Evolutionary conservation across 768 basidiomycete species (phyloP), one percentile per base, ranked within the genome.

Genomic region (Macrocybe gigantea): DNA sequence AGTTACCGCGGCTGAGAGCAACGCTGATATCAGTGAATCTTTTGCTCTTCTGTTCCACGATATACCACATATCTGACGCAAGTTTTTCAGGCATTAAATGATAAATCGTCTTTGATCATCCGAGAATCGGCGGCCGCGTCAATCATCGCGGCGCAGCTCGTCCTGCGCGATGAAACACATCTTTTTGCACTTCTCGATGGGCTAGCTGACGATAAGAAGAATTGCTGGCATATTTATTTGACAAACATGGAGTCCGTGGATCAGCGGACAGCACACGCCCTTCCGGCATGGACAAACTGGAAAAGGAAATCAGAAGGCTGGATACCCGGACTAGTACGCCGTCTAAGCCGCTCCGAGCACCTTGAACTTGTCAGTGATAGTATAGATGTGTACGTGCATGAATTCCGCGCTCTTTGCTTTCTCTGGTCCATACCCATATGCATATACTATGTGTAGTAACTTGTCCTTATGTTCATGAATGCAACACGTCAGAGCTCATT

Each of bases 121-220:
- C 83, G 91, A 6, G 88, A 93, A 64, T 83, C 88, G 0, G 88
- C 88, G 2, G 88, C 90, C 2, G 83, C 84, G 1, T 74, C 80
- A 10, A 89, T 91, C 58, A 88, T 90, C 51, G 85, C 91, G 10
- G 86, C 88, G 0, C 91, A 93, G 56, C 71, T 91, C 32, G 82
- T 92, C 47, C 68, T 93, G 36, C 78, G 81, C 22, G 90, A 93
- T 58, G 91, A 93, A 60, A 81, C 82, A 0, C 88, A 90, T 54
- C 70, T 93, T 1, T 93, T 93, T 56, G 71, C 79, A 34, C 77
- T 93, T 12, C 68, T 93, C 39, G 87, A 89, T 49, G 87, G 85
- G 5, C 72, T 93, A 37, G 81, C 88, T n/a, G 85, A 90, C 51
- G 88, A 89, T 57, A 90, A 93, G 74, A 92, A 91, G 73, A 92